phyloP scores from a whole-genome alignment of 2,329 filamentous ascomycete genomes.

The Fusarium luffae region DNA sequence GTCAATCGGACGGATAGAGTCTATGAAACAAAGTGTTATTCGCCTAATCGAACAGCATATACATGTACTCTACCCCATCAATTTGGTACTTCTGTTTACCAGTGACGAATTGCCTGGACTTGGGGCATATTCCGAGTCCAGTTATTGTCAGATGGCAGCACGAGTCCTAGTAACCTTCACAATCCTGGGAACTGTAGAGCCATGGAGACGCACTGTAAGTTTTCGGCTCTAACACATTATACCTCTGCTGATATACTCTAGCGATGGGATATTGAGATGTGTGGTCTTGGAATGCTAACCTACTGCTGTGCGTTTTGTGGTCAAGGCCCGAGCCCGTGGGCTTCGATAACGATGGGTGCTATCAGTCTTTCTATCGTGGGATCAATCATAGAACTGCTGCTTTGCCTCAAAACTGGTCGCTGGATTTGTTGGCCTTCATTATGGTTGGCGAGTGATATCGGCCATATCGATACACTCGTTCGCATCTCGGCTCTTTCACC shows the following conservation, averaged over 20 bases:
- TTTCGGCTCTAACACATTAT: not conserved
- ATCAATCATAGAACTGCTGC: slow-evolving; percentile 2
- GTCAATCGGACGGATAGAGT: not conserved
- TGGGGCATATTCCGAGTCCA: not conserved
- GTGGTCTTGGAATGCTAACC: slow-evolving; percentile 32
- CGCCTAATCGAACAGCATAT: not conserved
- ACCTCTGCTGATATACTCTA: slow-evolving; percentile 2
- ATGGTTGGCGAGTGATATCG: slow-evolving; percentile 36
- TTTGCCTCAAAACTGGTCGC: slow-evolving; percentile 8
- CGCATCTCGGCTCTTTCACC: slow-evolving; percentile 39
- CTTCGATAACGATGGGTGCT: slow-evolving; percentile 15
- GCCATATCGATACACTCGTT: slow-evolving; percentile 16
- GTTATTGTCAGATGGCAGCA: not conserved
- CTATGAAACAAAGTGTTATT: not conserved
- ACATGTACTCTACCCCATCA: slow-evolving; percentile 4
- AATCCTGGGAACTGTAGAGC: slow-evolving; percentile 40
- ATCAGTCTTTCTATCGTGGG: slow-evolving; percentile 10
- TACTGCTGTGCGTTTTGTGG: slow-evolving; percentile 14
- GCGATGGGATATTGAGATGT: slow-evolving; percentile 35
- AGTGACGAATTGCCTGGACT: slow-evolving; percentile 2
- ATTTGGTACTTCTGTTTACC: slow-evolving; percentile 17
- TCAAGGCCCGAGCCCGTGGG: slow-evolving; percentile 3
- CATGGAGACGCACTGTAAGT: slow-evolving; percentile 38
- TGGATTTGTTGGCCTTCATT: slow-evolving; percentile 20
- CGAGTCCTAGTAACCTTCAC: slow-evolving; percentile 36